Conservation (phyloP, 768 basidiomycete genomes). For the Lentinula aciculospora region DNA sequence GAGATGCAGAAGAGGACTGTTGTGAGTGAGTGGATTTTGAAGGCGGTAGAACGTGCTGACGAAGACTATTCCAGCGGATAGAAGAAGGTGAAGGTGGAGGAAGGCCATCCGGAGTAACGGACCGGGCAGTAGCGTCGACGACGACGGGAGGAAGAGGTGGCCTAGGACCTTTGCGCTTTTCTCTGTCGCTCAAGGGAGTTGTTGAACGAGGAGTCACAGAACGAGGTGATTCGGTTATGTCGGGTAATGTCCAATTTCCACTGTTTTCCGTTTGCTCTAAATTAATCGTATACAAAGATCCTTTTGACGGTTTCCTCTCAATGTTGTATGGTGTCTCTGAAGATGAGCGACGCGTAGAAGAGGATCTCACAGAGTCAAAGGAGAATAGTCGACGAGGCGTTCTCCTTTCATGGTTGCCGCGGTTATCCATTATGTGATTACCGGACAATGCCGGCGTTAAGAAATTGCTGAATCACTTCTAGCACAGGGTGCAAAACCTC, state of each 20-base stretch:
- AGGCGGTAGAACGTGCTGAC: slow-evolving; percentile 46
- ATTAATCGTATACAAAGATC: background rate
- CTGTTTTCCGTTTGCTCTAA: background rate
- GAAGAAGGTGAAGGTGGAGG: slow-evolving; percentile 32
- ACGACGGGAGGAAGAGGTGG: slow-evolving; percentile 9
- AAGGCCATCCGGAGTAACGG: slow-evolving; percentile 46
- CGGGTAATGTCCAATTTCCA: background rate
- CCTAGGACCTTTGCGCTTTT: slow-evolving; percentile 5
- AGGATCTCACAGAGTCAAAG: slow-evolving; percentile 18
- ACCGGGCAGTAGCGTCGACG: slow-evolving; percentile 8
- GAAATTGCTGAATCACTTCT: no score
- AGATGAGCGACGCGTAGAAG: slow-evolving; percentile 14
- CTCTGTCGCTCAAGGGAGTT: background rate
- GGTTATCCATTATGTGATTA: background rate
- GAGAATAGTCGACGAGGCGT: slow-evolving; percentile 20
- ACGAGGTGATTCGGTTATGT: background rate
- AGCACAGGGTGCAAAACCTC: no score
- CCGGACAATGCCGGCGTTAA: no score
- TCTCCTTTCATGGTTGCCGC: slow-evolving; percentile 10
- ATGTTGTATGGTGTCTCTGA: slow-evolving; percentile 12
- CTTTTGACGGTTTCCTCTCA: background rate
- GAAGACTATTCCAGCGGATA: slow-evolving; percentile 46
- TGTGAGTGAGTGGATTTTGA: slow-evolving; percentile 15
- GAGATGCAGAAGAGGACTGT: slow-evolving; percentile 19
- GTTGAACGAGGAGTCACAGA: background rate